phyloP scores from a whole-genome alignment of 371 early-diverging fungal genomes.

The Gilbertella persicaria region DNA sequence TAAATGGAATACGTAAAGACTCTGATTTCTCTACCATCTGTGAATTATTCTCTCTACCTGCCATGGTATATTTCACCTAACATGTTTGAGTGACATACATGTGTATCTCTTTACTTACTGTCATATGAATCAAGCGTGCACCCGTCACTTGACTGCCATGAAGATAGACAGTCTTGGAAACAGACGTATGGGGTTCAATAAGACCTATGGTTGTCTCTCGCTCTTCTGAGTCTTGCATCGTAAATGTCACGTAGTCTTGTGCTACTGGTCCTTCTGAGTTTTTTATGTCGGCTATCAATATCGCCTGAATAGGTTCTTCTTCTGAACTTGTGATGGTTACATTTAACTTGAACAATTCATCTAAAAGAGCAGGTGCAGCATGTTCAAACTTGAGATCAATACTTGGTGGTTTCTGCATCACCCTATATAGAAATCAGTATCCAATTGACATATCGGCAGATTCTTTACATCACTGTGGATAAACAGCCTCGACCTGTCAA shows the following conservation, averaged over 20 bases:
- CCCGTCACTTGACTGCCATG: constrained; percentile 32
- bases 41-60: constrained; percentile 9
- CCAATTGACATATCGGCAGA: too few relatives aligned
- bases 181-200: constrained; percentile 28
- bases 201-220: constrained; percentile 21
- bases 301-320: constrained; percentile 47
- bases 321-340: constrained; percentile 68
- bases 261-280: constrained; percentile 37
- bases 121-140: constrained; percentile 33
- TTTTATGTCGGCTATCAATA: constrained; percentile 51
- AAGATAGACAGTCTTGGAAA: constrained; percentile 26
- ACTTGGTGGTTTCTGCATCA: constrained; percentile 69
- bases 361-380: constrained; percentile 66
- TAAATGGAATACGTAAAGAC: constrained; percentile 48
- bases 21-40: constrained; percentile 50
- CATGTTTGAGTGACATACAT: background rate
- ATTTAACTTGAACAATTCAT: constrained; percentile 66
- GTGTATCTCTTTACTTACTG: constrained; percentile 21
- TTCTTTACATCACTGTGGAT: constrained; percentile 52
- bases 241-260: constrained; percentile 30
- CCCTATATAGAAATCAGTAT: constrained; percentile 42
- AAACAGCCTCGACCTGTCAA: constrained; percentile 60
- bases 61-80: constrained; percentile 23
- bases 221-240: constrained; percentile 10
- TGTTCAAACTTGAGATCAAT: constrained; percentile 57